Evolutionary conservation across 768 basidiomycete genomes (phyloP).

Genomic region (Tylopilus felleus): DNA sequence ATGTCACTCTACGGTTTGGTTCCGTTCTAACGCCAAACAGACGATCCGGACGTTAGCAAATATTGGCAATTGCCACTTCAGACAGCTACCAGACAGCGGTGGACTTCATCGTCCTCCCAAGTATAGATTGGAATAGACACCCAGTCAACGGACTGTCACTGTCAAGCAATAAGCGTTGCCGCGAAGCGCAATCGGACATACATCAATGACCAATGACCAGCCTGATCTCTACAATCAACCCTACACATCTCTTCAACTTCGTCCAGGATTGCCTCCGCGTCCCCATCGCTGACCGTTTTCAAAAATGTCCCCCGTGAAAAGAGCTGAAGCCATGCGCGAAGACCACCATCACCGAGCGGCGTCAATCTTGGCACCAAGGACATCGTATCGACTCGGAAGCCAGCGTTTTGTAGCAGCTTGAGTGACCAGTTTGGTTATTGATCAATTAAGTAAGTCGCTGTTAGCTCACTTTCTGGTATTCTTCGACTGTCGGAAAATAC

Average conservation of each 20-base stretch:
- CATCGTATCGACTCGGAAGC: slow-evolving; percentile 55
- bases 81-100: background rate
- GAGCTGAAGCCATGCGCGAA: slow-evolving; percentile 64
- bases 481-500: slow-evolving; percentile 75
- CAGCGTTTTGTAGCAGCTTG: slow-evolving; percentile 53
- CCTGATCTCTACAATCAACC: slow-evolving; percentile 54
- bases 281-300: slow-evolving; percentile 45
- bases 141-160: slow-evolving; percentile 9
- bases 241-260: slow-evolving; percentile 57
- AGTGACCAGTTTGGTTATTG: background rate
- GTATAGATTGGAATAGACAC: slow-evolving; percentile 2
- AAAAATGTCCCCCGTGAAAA: slow-evolving; percentile 66
- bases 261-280: slow-evolving; percentile 57
- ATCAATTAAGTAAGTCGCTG: background rate
- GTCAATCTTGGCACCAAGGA: slow-evolving; percentile 55
- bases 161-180: slow-evolving; percentile 40
- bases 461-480: slow-evolving; percentile 53
- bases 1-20: slow-evolving; percentile 9
- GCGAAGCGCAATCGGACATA: slow-evolving; percentile 67
- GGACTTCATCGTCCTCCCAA: slow-evolving; percentile 5
- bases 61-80: background rate
- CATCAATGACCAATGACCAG: slow-evolving; percentile 67
- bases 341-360: slow-evolving; percentile 43
- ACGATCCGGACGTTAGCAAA: no score
- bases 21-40: background rate